Conservation (phyloP, 164 flowering plant species). For the Protea cynaroides region DNA sequence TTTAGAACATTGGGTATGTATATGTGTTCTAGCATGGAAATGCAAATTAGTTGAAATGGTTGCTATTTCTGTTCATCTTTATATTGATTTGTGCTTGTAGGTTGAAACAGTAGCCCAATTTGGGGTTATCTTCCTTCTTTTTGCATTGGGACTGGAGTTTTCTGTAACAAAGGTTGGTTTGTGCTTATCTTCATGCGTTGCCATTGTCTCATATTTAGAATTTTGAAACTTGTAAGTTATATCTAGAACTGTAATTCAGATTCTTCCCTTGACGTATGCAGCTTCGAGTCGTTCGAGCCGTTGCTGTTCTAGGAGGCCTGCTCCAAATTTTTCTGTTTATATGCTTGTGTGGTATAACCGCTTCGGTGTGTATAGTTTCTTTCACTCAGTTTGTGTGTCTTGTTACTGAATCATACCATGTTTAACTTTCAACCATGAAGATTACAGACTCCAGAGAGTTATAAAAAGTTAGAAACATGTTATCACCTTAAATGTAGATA, state of each 20-base stretch:
- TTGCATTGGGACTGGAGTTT: conserved; percentile 96
- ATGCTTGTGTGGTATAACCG: conserved; percentile 86
- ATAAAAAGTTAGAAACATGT: neutral
- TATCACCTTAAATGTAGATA: neutral
- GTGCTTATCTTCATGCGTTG: neutral
- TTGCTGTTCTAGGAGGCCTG: conserved; percentile 89
- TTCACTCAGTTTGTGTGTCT: neutral
- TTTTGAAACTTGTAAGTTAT: neutral
- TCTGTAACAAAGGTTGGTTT: conserved; percentile 71
- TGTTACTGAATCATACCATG: neutral
- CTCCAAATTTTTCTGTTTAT: conserved; percentile 89
- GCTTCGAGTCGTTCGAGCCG: conserved; percentile 97
- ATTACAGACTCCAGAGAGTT: no score
- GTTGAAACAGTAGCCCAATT: conserved; percentile 99
- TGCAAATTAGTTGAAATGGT: no score
- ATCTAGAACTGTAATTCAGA: neutral
- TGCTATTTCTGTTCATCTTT: conserved; percentile 1
- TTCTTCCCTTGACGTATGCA: conserved; percentile 27
- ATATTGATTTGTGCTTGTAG: conserved; percentile 30
- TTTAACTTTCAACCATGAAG: neutral
- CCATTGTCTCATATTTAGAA: neutral
- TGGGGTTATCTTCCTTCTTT: conserved; percentile 97
- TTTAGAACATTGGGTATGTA: no score
- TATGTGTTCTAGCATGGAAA: no score
- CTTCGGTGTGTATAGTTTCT: conserved; percentile 50